Base-by-base conservation (phyloP, 805 yeast species). In the Saccharomycopsis sp. region DNA sequence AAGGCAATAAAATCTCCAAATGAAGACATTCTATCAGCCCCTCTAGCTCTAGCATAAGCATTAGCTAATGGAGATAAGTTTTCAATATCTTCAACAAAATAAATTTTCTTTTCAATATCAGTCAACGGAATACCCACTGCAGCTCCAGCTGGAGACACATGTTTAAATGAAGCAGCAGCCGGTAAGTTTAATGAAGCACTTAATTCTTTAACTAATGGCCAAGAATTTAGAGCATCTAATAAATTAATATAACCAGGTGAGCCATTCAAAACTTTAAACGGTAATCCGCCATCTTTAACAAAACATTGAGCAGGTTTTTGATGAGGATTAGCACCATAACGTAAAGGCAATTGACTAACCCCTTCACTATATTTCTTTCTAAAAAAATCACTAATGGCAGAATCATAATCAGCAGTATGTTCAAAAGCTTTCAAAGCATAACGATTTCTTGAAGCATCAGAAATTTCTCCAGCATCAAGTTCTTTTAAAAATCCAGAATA, bases 1-100 rank as follows among this genome's bases (percentile, higher is more conserved):
- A 92, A 72, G 35, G 98, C 98, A 57, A 92, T 92, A 72, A 87
- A 92, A 66, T 92, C 98, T 60, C 98, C 98, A 60, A 92, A 92
- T 12, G 95, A 84, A 4, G 96, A 88, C 98, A 92, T 92, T 74
- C 98, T 81, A 67, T 92, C 98, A 52, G 98, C 98, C 63, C 98
- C 98, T 66, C 98, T 84, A 42, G 98, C 98, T 68, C 97, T 84
- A 29, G 98, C 98, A 58, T 92, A 92, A 44, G 98, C 98, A 58
- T 83, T 82, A 49, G 98, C 98, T 58, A 92, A 72, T 42, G 98
- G 97, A 10, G 96, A 85, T 60, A 92, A 70, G 71, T 88, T 85
- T 64, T 85, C 95, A 56, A 89, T 86, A 62, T 86, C 96, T 52
- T 77, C 78, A 49, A 92, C 98, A 60, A 92, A 92, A 72, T 92